phyloP scores from a whole-genome alignment of 176 grass and related monocot genomes.

The Pontederia paniculata region DNA sequence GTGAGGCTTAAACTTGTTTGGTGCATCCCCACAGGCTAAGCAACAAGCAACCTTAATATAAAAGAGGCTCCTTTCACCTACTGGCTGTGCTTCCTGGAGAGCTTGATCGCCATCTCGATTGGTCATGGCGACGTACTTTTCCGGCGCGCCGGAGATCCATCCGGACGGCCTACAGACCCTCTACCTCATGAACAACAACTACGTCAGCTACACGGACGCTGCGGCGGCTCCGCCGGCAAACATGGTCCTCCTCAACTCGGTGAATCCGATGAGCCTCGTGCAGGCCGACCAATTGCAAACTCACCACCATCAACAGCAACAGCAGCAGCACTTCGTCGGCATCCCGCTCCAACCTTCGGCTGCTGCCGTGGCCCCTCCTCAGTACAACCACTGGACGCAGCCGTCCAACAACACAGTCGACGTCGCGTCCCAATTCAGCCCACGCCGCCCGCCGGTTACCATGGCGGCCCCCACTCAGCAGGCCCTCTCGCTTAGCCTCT shows the following conservation, averaged over 20 bases:
- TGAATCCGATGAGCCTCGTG: constrained; percentile 41
- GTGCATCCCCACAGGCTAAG: neutral
- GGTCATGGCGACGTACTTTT: constrained; percentile 69
- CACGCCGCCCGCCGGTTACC: neutral
- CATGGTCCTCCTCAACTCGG: constrained; percentile 82
- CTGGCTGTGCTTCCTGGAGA: neutral
- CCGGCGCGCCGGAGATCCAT: constrained; percentile 66
- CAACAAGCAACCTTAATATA: neutral
- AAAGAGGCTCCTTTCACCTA: neutral
- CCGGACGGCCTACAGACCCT: constrained; percentile 74
- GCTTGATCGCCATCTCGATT: neutral
- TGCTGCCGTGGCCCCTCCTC: constrained; percentile 10
- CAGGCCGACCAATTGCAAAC: constrained; percentile 14
- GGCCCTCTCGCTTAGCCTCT: constrained; percentile 68
- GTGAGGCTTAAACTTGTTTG: neutral
- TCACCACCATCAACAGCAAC: constrained; percentile 25
- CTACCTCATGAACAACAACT: constrained; percentile 87
- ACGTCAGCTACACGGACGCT: constrained; percentile 35
- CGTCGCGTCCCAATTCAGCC: constrained; percentile 20
- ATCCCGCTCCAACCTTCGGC: constrained; percentile 45
- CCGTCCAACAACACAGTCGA: constrained; percentile 8
- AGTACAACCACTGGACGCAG: constrained; percentile 48
- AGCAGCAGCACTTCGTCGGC: constrained; percentile 63
- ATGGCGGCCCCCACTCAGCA: constrained; percentile 12
- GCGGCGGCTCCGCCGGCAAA: constrained; percentile 28